Conservation (phyloP, 2,329 filamentous ascomycete species). For the Aspergillus intermedius region DNA sequence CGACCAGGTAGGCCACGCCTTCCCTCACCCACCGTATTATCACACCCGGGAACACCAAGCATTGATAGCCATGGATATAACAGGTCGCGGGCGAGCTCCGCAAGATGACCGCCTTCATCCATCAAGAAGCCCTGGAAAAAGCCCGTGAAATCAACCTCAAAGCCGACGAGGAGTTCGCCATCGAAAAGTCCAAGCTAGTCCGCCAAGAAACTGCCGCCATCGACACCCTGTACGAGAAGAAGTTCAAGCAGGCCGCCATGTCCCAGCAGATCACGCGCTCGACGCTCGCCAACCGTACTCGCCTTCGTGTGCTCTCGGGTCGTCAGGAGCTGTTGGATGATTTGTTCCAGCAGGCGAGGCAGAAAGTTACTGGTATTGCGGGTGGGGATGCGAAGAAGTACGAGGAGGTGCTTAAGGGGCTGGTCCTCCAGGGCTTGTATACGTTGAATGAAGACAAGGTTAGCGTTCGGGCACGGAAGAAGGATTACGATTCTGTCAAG, state of each 20-base stretch:
- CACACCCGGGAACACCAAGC: neutral
- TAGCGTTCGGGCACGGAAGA: slow-evolving; percentile 67
- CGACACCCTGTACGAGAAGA: slow-evolving; percentile 91
- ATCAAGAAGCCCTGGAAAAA: slow-evolving; percentile 95
- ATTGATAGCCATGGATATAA: neutral
- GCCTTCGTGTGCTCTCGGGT: slow-evolving; percentile 77
- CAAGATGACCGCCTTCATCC: slow-evolving; percentile 99
- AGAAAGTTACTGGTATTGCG: slow-evolving; percentile 60
- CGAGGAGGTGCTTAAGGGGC: slow-evolving; percentile 64
- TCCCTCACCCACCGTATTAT: slow-evolving; percentile 1
- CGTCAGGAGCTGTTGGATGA: slow-evolving; percentile 86
- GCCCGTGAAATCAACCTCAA: slow-evolving; percentile 96
- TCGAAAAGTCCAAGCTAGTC: slow-evolving; percentile 98
- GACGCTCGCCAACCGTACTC: slow-evolving; percentile 91
- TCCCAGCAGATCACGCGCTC: slow-evolving; percentile 97
- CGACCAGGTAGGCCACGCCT: slow-evolving; percentile 67
- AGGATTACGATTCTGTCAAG: slow-evolving; percentile 68
- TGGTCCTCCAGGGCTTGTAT: slow-evolving; percentile 87
- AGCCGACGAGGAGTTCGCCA: slow-evolving; percentile 97
- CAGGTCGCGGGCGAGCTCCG: slow-evolving; percentile 96
- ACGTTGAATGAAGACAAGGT: slow-evolving; percentile 76
- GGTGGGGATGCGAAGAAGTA: slow-evolving; percentile 57
- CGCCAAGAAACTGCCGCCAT: slow-evolving; percentile 91
- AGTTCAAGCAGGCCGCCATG: slow-evolving; percentile 98
- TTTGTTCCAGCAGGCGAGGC: slow-evolving; percentile 75